Evolutionary conservation across 805 yeast genomes (phyloP), one percentile per base, ranked within the genome.

Genomic region (Scheffersomyces lignosus): DNA sequence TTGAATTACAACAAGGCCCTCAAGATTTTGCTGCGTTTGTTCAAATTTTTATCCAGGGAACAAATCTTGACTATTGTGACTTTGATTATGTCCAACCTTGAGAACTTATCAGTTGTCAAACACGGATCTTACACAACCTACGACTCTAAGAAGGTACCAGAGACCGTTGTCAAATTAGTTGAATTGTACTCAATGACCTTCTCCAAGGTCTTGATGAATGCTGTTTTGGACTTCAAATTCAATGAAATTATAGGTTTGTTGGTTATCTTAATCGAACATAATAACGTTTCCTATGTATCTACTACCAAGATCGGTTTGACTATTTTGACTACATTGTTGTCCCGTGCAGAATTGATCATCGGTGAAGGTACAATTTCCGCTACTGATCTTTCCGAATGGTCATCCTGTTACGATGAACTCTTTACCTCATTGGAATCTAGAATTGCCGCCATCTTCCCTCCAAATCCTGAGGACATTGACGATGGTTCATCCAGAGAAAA

Each of bases 311-410:
- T 87, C 47, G 97, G 98, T 15, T 76, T 89, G 50, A 83, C 96
- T 9, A 70, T 91, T 38, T 75, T 91, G 37, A 91, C 97, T 0
- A 87, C 95, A n/a, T 70, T 91, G 44, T 80, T 90, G 40, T 87
- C 96, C 4, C 80, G 96, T 52, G 91, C 96, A 23, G 97, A 91
- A 60, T 77, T 90, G 52, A 84, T 91, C 53, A 83, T 83, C 54
- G 96, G 95, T 58, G 96, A 90, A 55, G 81, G 80, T 18, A 66
- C 57, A 48, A 77, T 62, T 46, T 70, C 71, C 25, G 80, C 77
- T 3, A 74, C 76, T 27, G 83, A 77, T 49, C 60, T 78, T 41
- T 71, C 78, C 3, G 79, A 72, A 49, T 90, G 97, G 97, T 75
- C 83, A 29, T 71, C 75, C 36, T 80, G 87, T 38, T 91, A 91